phyloP scores from a whole-genome alignment of 495 filamentous ascomycete species.

The Penicillium silybi region DNA sequence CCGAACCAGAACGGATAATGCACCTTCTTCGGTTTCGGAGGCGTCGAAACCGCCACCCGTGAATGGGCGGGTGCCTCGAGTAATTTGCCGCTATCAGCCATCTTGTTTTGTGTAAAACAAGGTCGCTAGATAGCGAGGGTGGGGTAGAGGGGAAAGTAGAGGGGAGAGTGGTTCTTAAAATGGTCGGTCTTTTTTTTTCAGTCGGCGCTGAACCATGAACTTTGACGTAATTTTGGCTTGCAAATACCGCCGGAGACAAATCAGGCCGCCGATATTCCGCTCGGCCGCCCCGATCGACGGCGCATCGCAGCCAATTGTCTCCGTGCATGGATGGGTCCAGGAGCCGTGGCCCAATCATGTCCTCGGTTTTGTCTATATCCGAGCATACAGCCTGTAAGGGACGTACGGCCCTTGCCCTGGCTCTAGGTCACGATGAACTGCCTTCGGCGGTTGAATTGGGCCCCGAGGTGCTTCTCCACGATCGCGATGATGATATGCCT shows the following conservation, averaged over 20 bases:
- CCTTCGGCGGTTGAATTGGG: slow-evolving; percentile 17
- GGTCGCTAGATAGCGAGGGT: slow-evolving; percentile 15
- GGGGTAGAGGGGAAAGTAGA: slow-evolving; percentile 7
- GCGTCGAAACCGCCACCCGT: slow-evolving; percentile 22
- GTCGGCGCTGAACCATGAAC: slow-evolving; percentile 5
- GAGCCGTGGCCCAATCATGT: slow-evolving; percentile 28
- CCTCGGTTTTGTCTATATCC: slow-evolving; percentile 27
- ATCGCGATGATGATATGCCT: background rate
- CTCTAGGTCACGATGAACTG: background rate
- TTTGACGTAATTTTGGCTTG: slow-evolving; percentile 28
- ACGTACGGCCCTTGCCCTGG: slow-evolving; percentile 6
- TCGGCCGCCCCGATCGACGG: slow-evolving; percentile 17
- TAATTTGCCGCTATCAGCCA: slow-evolving; percentile 40
- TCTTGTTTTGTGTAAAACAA: slow-evolving; percentile 26
- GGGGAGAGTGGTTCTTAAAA: slow-evolving; percentile 4
- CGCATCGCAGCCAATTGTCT: slow-evolving; percentile 16
- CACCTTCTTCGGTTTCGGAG: slow-evolving; percentile 37
- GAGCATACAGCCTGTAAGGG: slow-evolving; percentile 13
- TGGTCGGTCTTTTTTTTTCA: slow-evolving; percentile 9
- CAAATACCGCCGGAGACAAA: slow-evolving; percentile 37
- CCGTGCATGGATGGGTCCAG: background rate
- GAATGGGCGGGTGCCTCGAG: slow-evolving; percentile 28
- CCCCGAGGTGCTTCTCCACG: slow-evolving; percentile 1
- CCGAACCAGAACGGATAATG: slow-evolving; percentile 93
- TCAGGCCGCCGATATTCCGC: slow-evolving; percentile 34